phyloP scores from a whole-genome alignment of 2,329 filamentous ascomycete genomes.

The Aureobasidium zeae region DNA sequence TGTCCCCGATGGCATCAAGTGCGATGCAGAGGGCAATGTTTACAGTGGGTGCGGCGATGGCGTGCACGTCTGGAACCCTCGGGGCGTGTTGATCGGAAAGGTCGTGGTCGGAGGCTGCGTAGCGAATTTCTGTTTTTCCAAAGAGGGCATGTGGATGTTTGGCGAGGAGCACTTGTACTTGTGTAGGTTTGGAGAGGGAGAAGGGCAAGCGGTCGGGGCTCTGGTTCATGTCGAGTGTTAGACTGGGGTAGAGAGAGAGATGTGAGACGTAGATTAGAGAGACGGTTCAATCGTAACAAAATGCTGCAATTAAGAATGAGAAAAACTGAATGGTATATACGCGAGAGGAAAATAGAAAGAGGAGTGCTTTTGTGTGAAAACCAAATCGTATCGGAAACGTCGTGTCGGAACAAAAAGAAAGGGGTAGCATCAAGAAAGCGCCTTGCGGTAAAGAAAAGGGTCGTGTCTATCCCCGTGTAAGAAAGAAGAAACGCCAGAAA shows the following conservation, averaged over 20 bases:
- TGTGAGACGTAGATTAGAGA: not conserved
- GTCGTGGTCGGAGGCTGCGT: constrained; percentile 41
- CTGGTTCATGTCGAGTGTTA: constrained; percentile 18
- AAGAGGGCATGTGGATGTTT: constrained; percentile 21
- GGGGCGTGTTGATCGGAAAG: constrained; percentile 46
- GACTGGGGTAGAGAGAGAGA: not conserved
- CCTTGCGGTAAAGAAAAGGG: not conserved
- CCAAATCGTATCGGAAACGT: constrained; percentile 3
- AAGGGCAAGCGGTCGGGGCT: constrained; percentile 18
- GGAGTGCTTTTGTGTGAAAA: no score
- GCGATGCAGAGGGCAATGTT: constrained; percentile 46
- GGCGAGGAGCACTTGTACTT: constrained; percentile 20
- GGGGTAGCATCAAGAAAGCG: not conserved
- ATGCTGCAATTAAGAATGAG: no score
- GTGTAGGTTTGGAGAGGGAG: constrained; percentile 14
- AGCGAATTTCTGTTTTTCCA: constrained; percentile 28
- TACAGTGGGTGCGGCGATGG: constrained; percentile 49
- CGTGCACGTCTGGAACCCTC: constrained; percentile 44
- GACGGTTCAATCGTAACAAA: no score
- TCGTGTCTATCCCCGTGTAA: not conserved
- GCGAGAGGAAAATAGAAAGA: no score
- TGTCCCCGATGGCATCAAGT: constrained; percentile 51
- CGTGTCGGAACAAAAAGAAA: constrained; percentile 4
- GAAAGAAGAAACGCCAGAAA: not conserved
- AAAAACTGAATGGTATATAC: no score